Evolutionary conservation across 805 yeast species (phyloP).

Genomic region (Candida maesae): DNA sequence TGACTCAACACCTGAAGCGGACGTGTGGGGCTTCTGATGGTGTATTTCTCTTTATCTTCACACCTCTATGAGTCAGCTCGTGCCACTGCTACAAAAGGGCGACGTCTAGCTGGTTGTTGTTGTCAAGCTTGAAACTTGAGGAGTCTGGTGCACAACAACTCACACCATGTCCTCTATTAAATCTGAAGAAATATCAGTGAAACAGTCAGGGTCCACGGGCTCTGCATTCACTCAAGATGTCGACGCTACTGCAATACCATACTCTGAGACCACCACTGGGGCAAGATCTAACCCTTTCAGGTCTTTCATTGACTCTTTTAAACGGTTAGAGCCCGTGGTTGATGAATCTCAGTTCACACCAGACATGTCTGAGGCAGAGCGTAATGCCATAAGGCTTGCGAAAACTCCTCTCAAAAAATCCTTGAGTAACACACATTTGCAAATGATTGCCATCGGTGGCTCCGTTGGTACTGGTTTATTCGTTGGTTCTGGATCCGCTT

Average conservation of each 20-base stretch:
- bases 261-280: no score
- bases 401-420: constrained; percentile 54
- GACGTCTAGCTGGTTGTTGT: no score
- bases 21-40: neutral
- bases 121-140: no score
- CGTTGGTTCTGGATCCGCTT: constrained; percentile 60
- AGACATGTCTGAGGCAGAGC: constrained; percentile 37
- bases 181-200: neutral
- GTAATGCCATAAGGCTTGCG: constrained; percentile 42
- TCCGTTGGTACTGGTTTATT: constrained; percentile 68
- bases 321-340: constrained; percentile 33
- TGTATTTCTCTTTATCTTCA: neutral
- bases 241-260: no score
- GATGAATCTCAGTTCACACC: constrained; percentile 35
- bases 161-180: neutral
- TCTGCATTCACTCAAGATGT: no score
- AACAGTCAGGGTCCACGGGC: neutral
- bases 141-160: neutral
- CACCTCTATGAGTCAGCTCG: neutral
- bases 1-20: neutral
- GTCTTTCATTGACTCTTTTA: constrained; percentile 21
- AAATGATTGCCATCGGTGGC: constrained; percentile 67
- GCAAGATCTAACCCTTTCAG: constrained; percentile 1
- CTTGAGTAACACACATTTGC: constrained; percentile 54
- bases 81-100: neutral